These are phyloP conservation scores for Diplotaxis tenuifolia DNA, from an alignment of 345 rosid genomes.

Conservation along the genomic window DNA sequence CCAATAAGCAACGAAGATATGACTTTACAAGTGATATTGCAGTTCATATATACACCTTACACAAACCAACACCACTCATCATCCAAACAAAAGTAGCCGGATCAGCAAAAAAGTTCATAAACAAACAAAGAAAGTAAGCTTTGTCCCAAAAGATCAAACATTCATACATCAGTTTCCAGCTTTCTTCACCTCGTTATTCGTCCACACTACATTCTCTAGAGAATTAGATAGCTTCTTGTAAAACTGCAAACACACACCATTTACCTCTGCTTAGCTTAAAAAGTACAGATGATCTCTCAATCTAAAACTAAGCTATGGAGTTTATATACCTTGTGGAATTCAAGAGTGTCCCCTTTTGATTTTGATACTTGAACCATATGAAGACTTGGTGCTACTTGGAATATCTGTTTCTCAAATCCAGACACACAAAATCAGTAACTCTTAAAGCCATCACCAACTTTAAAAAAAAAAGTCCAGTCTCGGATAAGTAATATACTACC, in stretches of 20 bases:
- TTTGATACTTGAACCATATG: background rate
- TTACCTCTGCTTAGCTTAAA: background rate
- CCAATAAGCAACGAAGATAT: background rate
- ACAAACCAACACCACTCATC: background rate
- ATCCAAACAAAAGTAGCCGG: background rate
- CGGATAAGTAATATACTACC: background rate
- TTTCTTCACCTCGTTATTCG: background rate
- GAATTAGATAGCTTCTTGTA: background rate
- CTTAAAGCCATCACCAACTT: background rate
- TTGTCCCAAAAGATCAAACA: background rate
- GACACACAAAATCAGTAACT: background rate
- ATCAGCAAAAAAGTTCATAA: background rate
- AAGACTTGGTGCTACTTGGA: background rate
- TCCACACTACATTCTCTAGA: background rate
- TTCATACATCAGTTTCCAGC: background rate
- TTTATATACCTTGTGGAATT: background rate
- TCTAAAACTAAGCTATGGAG: background rate
- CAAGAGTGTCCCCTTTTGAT: background rate
- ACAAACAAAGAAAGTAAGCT: background rate
- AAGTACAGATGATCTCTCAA: background rate
- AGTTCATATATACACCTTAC: background rate
- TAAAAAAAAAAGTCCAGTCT: background rate
- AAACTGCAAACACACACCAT: background rate
- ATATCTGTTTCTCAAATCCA: background rate
- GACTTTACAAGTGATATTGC: background rate